Evolutionary conservation across 306 rosid genomes (phyloP), one percentile per base, ranked within the genome.

Genomic region (Phaseolus lunatus): DNA sequence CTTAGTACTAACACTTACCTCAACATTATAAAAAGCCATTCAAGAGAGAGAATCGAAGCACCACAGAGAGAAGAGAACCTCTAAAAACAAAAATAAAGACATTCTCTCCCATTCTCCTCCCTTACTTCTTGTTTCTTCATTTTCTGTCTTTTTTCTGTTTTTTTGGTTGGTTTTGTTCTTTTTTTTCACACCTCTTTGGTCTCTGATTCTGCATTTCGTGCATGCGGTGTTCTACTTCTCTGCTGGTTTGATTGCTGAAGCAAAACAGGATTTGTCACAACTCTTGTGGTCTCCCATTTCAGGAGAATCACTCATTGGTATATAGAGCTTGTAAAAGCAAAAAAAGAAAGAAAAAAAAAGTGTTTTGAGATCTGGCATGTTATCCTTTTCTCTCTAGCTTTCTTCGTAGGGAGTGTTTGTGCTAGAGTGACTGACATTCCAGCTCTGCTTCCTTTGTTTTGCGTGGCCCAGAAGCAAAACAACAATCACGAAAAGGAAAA

Each of bases 381-480:
- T 15, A 74, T 67, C 37, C 66, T 74, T 79, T 61, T 81, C 73
- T 76, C 62, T 57, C 69, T 27, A 20, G 81, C 71, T 82, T 8
- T 43, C 72, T 71, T 69, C 31, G 37, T 87, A 33, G 37, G 61
- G 31, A 43, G 73, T 82, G 88, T 33, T 79, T 79, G 52, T 75
- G 78, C 78, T 29, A 79, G 69, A 71, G 84, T 79, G 33, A 84
- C 87, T 86, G 76, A 80, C 88, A 85, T 88, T 85, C 69, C 90
- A 83, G 64, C 91, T 78, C 84, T 69, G 54, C 70, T 57, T 73
- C 81, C 78, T 39, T 81, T 75, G 69, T 70, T 75, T 86, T 83
- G 86, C 86, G 61, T 91, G 81, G 56, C 73, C n/a, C 44, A 69
- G 85, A 86, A 87, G 89, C 85, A 86, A 87, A 89, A 87, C 5